Conservation (phyloP, 106 monocot species). For the Allium sativum region DNA sequence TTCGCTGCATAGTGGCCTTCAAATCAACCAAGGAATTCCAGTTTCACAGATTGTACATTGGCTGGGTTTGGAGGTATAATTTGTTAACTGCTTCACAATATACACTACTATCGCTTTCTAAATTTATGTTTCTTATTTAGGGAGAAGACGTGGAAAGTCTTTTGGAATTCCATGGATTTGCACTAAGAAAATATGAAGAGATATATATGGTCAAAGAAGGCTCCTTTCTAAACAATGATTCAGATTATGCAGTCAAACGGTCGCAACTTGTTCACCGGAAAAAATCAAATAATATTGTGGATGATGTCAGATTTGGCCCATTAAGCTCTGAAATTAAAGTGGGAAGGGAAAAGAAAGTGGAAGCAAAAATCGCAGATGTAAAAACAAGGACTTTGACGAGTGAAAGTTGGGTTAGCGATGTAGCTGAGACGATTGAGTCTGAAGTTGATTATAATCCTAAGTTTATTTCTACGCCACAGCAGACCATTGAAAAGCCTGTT, state of each 20-base stretch:
- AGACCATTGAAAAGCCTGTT: conserved; percentile 3
- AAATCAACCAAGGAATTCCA: conserved; percentile 94
- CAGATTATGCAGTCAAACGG: conserved; percentile 54
- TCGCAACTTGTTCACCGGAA: conserved; percentile 66
- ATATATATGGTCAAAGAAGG: conserved; percentile 87
- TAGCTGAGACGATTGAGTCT: conserved; percentile 23
- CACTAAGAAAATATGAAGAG: conserved; percentile 58
- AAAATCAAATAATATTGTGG: conserved; percentile 46
- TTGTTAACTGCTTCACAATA: background rate
- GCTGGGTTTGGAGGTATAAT: conserved; percentile 82
- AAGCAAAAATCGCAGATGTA: conserved; percentile 4
- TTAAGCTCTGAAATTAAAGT: conserved; percentile 5
- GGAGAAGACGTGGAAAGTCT: conserved; percentile 76
- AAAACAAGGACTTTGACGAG: background rate
- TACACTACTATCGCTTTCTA: background rate
- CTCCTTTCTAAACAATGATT: conserved; percentile 59
- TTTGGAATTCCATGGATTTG: conserved; percentile 72
- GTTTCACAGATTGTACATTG: conserved; percentile 55
- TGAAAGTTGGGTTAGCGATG: conserved; percentile 1
- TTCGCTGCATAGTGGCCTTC: conserved; percentile 76
- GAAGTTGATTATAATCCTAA: conserved; percentile 7
- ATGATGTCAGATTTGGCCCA: conserved; percentile 49
- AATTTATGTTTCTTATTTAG: conserved; percentile 22
- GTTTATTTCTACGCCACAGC: conserved; percentile 1
- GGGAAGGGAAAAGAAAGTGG: conserved; percentile 1